Conservation (phyloP, 306 rosid species). For the Vicia faba region DNA sequence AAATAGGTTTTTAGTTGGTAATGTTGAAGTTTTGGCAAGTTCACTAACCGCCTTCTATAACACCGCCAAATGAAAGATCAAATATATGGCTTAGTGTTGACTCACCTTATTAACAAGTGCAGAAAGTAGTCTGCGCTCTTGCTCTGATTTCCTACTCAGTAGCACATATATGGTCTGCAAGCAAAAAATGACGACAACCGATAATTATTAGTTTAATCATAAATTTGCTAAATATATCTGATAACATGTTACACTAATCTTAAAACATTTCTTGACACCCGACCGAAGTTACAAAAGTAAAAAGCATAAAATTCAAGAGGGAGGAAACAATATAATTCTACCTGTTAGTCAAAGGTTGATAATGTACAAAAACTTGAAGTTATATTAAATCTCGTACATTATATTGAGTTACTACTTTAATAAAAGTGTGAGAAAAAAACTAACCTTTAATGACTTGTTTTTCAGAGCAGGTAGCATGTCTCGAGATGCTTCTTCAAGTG, state of each 20-base stretch:
- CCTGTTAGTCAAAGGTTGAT: not conserved
- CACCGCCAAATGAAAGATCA: constrained; percentile 8
- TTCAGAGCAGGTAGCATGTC: constrained; percentile 88
- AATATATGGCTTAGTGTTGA: constrained; percentile 31
- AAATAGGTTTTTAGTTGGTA: constrained; percentile 15
- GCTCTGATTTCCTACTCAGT: constrained; percentile 92
- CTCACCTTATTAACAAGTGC: constrained; percentile 94
- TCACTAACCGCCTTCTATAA: not conserved
- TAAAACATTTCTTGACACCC: constrained; percentile 6
- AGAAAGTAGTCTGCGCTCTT: constrained; percentile 84
- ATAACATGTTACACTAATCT: constrained; percentile 14
- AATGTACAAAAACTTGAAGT: not conserved
- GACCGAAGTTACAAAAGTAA: not conserved
- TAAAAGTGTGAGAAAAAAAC: constrained; percentile 28
- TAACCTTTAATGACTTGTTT: constrained; percentile 85
- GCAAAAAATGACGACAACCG: constrained; percentile 19
- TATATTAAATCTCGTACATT: no score
- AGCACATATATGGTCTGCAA: constrained; percentile 73
- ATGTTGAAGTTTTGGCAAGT: constrained; percentile 25
- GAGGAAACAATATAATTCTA: not conserved
- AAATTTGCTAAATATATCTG: not conserved
- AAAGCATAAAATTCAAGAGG: not conserved
- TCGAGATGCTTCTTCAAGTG: constrained; percentile 96
- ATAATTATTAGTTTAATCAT: not conserved
- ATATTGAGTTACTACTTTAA: not conserved